These are phyloP conservation scores for Tuber umbilicatum DNA, from an alignment of 495 filamentous ascomycete species.

Conservation along the genomic window DNA sequence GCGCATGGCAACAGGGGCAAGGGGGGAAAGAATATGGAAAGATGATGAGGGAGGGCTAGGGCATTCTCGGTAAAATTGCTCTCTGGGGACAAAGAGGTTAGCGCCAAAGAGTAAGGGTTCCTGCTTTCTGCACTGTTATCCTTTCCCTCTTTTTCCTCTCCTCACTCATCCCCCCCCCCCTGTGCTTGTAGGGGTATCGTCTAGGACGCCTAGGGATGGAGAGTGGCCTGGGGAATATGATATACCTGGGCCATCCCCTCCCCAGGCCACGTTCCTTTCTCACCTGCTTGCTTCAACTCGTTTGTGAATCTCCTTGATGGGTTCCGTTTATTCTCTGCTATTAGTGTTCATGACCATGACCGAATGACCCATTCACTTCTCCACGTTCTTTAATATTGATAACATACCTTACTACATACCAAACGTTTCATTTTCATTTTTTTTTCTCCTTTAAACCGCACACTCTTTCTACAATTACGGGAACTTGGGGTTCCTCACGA, in stretches of 20 bases:
- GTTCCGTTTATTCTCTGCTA: neutral
- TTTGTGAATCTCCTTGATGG: neutral
- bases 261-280: neutral
- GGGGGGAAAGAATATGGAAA: slow-evolving; percentile 50
- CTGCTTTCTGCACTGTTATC: slow-evolving; percentile 49
- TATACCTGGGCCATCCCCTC: neutral
- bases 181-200: slow-evolving; percentile 55
- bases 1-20: slow-evolving; percentile 26
- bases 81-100: neutral
- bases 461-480: neutral
- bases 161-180: neutral
- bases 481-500: neutral
- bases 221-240: neutral
- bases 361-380: neutral
- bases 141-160: slow-evolving; percentile 49
- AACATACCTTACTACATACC: neutral
- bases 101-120: neutral
- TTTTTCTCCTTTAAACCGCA: neutral
- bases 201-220: slow-evolving; percentile 68
- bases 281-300: neutral
- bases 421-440: neutral
- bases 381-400: neutral
- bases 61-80: slow-evolving; percentile 51
- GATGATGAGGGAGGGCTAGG: slow-evolving; percentile 51
- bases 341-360: neutral